phyloP scores from a whole-genome alignment of 345 rosid genomes.

The Gossypium sturtianum region DNA sequence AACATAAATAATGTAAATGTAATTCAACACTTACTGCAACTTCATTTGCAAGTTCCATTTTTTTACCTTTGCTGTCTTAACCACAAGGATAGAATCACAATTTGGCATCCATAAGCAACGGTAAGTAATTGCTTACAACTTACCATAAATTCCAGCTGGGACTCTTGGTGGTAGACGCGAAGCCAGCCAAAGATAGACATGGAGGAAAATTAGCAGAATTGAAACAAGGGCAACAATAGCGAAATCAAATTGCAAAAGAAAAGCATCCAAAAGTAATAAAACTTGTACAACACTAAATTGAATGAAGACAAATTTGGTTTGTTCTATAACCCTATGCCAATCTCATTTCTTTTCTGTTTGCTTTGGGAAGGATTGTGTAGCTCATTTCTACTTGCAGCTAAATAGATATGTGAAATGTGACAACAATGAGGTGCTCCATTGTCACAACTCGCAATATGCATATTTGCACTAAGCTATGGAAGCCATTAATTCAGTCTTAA shows the following conservation, averaged over 20 bases:
- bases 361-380: too few species aligned
- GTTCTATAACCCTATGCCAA: not conserved
- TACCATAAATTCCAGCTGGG: conserved; percentile 92
- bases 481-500: too few species aligned
- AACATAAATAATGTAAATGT: not conserved
- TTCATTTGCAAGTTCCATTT: conserved; percentile 46
- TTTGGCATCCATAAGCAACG: not conserved
- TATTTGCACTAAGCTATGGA: too few species aligned
- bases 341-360: too few species aligned
- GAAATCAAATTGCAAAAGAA: too few species aligned
- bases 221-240: conserved; percentile 11
- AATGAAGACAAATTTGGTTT: not conserved
- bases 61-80: conserved; percentile 70
- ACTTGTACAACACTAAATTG: not conserved
- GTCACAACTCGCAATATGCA: too few species aligned
- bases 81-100: not conserved
- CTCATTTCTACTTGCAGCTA: too few species aligned
- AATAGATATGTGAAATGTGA: too few species aligned
- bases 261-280: not conserved
- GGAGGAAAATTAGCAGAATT: conserved; percentile 21
- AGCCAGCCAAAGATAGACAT: conserved; percentile 12
- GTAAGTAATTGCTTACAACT: conserved; percentile 13
- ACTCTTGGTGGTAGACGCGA: conserved; percentile 40
- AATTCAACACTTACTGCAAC: not conserved
- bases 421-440: too few species aligned